Evolutionary conservation across 306 rosid species (phyloP).

Genomic region (cucumber (Cucumis sativus)): DNA sequence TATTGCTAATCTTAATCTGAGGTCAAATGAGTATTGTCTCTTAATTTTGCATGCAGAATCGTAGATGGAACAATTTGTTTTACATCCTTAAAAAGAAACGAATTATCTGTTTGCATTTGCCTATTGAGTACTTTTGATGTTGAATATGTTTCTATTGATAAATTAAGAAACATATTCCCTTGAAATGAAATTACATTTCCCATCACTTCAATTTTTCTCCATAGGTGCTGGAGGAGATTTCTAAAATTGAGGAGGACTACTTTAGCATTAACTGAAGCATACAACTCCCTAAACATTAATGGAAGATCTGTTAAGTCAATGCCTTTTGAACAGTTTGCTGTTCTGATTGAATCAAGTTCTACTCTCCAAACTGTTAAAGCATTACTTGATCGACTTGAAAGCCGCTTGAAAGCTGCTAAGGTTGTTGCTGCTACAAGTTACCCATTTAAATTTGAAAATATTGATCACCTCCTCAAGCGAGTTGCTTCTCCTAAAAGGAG

Average conservation of each 20-base stretch:
- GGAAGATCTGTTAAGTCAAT: constrained; percentile 56
- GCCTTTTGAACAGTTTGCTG: constrained; percentile 84
- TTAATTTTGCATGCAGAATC: background rate
- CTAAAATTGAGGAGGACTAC: constrained; percentile 53
- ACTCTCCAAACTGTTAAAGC: constrained; percentile 68
- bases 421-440: constrained; percentile 30
- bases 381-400: constrained; percentile 72
- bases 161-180: background rate
- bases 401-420: constrained; percentile 51
- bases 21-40: background rate
- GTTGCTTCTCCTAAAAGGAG: constrained; percentile 77
- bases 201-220: background rate
- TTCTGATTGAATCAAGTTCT: constrained; percentile 63
- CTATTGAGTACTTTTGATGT: background rate
- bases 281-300: constrained; percentile 50
- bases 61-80: background rate
- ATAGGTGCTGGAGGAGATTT: constrained; percentile 85
- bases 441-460: constrained; percentile 48
- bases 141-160: background rate
- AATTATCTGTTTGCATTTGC: background rate
- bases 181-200: background rate
- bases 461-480: constrained; percentile 82
- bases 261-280: constrained; percentile 52
- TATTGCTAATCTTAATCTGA: background rate
- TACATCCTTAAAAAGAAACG: background rate